Evolutionary conservation across 2,329 filamentous ascomycete genomes (phyloP).

Genomic region (Zymoseptoria tritici): DNA sequence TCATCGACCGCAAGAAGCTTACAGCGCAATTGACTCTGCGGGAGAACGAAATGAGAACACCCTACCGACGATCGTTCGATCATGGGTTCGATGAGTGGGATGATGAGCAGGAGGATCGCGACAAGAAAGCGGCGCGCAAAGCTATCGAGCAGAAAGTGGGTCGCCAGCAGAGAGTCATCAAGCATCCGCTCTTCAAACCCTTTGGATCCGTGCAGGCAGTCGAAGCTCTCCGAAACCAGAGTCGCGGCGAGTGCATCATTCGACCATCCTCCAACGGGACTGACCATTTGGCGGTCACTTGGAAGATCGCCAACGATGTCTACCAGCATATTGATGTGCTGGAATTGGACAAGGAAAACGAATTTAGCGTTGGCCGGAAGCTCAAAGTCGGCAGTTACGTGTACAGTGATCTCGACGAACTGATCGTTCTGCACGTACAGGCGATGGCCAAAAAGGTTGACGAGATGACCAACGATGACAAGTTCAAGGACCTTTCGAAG

Average conservation of each 20-base stretch:
- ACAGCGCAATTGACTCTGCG: slow-evolving; percentile 75
- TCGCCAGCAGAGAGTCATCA: slow-evolving; percentile 88
- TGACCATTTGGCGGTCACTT: slow-evolving; percentile 91
- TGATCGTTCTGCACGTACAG: slow-evolving; percentile 95
- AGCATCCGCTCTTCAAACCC: slow-evolving; percentile 89
- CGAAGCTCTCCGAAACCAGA: slow-evolving; percentile 81
- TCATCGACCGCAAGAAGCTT: slow-evolving; percentile 80
- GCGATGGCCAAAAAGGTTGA: slow-evolving; percentile 97
- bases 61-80: slow-evolving; percentile 62
- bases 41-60: slow-evolving; percentile 69
- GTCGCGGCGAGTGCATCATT: slow-evolving; percentile 85
- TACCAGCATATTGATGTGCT: slow-evolving; percentile 97
- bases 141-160: slow-evolving; percentile 75
- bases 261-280: slow-evolving; percentile 90
- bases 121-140: slow-evolving; percentile 68
- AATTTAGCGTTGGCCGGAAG: slow-evolving; percentile 83
- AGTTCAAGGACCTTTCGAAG: slow-evolving; percentile 76
- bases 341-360: slow-evolving; percentile 92
- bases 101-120: slow-evolving; percentile 53
- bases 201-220: slow-evolving; percentile 91
- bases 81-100: slow-evolving; percentile 73
- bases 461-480: slow-evolving; percentile 90
- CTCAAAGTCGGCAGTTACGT: slow-evolving; percentile 80
- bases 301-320: slow-evolving; percentile 95
- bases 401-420: slow-evolving; percentile 91